A percentile compares a stretch with the other conserved stretches of the same genome.
Conservation (phyloP, 495 filamentous ascomycete species). For the Penicillium herquei region DNA sequence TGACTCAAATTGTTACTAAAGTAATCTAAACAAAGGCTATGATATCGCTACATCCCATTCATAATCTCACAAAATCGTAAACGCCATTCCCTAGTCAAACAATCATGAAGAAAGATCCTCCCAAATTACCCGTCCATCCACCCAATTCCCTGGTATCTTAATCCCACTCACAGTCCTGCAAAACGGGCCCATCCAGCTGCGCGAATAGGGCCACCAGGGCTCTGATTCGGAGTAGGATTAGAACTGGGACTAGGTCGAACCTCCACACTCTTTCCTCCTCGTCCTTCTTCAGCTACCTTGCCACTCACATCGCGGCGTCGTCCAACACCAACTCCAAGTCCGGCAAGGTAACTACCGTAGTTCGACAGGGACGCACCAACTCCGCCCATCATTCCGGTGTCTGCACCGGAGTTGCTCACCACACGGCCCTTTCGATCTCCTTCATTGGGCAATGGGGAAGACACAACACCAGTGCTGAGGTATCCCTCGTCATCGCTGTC, state of each 20-base stretch:
- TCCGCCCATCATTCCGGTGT: slow-evolving; percentile 23
- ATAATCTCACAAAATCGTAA: slow-evolving; percentile 13
- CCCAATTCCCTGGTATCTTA: neutral
- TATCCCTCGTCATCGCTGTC: slow-evolving; percentile 25
- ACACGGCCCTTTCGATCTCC: slow-evolving; percentile 47
- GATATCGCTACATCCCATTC: slow-evolving; percentile 24
- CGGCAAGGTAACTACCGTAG: slow-evolving; percentile 59
- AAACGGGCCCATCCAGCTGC: slow-evolving; percentile 50
- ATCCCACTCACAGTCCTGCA: slow-evolving; percentile 36
- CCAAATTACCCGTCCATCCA: neutral
- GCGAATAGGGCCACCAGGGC: slow-evolving; percentile 16
- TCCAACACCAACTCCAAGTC: slow-evolving; percentile 43
- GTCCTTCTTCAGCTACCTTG: slow-evolving; percentile 81
- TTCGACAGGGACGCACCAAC: slow-evolving; percentile 37
- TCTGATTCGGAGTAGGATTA: slow-evolving; percentile 9
- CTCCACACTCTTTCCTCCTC: slow-evolving; percentile 41
- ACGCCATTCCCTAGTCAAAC: slow-evolving; percentile 16
- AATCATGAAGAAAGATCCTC: slow-evolving; percentile 6
- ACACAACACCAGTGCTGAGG: slow-evolving; percentile 3
- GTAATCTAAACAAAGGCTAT: slow-evolving; percentile 4
- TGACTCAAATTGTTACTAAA: neutral
- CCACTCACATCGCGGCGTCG: slow-evolving; percentile 73
- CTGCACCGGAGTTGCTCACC: slow-evolving; percentile 53
- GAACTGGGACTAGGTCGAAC: slow-evolving; percentile 7
- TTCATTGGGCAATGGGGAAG: slow-evolving; percentile 31